Evolutionary conservation across 2,329 filamentous ascomycete genomes (phyloP), one percentile per base, ranked within the genome.

Genomic region (Aspergillus pseudoterreus): DNA sequence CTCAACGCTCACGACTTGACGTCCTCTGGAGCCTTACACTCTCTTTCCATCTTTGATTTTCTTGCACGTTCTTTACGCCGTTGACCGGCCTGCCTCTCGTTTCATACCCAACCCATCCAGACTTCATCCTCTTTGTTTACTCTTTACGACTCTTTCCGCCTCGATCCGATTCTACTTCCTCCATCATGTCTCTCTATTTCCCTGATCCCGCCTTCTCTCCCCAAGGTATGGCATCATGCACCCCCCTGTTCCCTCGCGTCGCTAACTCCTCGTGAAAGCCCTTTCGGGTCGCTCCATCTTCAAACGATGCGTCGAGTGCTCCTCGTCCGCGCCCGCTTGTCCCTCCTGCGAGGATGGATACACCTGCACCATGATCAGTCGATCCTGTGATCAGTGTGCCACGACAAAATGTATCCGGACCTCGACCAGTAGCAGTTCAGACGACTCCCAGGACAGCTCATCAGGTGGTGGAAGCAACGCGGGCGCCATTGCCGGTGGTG

Each of bases 401-500:
- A 73, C 72, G 27, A 82, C 81, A 27, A 71, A 71, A 21, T 90
- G 85, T 63, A 71, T 82, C 10, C 66, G 70, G 53, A 70, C 73
- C 22, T 66, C 65, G 43, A 64, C 70, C 43, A 65, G 71, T 4
- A 68, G 70, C 4, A 68, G 70, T 61, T 60, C 52, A 49, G 33
- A 38, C 44, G 33, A 38, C 45, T 51, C 56, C 21, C 49, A 52
- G 46, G 11, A 27, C 12, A 49, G 47, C 47, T 58, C 56, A 17
- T 53, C 54, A 10, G 59, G 60, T 22, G 73, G 74, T 10, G 79
- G 82, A 6, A 82, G 87, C 6, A 92, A 89, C 60, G 78, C 86
- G 1, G 92, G 92, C 39, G 89, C 90, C 32, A 96, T 99, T 58
- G 92, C 88, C 2, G 94, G 94, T 58, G 92, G 92, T 58, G 91